Conservation (phyloP, 2,329 filamentous ascomycete genomes). For the Trichoderma cornu-damae region DNA sequence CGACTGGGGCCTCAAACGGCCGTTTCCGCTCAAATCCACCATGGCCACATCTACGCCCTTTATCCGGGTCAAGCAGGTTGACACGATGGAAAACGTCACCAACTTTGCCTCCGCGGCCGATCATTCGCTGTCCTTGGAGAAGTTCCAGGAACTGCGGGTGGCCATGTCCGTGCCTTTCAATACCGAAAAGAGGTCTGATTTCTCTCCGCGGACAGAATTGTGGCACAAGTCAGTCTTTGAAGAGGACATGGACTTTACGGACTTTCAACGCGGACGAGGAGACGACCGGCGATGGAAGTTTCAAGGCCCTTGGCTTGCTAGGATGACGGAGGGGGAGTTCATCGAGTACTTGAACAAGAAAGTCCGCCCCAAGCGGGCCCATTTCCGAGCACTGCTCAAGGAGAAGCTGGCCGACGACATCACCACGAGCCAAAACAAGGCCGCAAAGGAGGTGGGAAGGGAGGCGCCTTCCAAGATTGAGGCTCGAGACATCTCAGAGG, state of each 20-base stretch:
- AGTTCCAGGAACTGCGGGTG: slow-evolving; percentile 78
- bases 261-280: slow-evolving; percentile 32
- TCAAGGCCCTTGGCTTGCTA: slow-evolving; percentile 60
- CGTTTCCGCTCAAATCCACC: slow-evolving; percentile 72
- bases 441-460: slow-evolving; percentile 38
- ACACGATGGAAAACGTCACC: slow-evolving; percentile 82
- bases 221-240: slow-evolving; percentile 55
- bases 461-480: slow-evolving; percentile 28
- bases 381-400: slow-evolving; percentile 53
- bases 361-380: slow-evolving; percentile 48
- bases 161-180: slow-evolving; percentile 55
- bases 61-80: slow-evolving; percentile 70
- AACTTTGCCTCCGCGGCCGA: slow-evolving; percentile 81
- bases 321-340: slow-evolving; percentile 57
- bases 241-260: slow-evolving; percentile 51
- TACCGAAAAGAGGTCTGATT: slow-evolving; percentile 19
- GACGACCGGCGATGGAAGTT: slow-evolving; percentile 60
- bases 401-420: slow-evolving; percentile 44
- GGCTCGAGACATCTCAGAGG: slow-evolving; percentile 42
- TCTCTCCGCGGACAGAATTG: slow-evolving; percentile 20
- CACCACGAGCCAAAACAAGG: slow-evolving; percentile 34
- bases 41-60: slow-evolving; percentile 67
- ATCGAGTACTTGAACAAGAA: slow-evolving; percentile 48
- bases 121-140: slow-evolving; percentile 72
- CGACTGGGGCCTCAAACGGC: slow-evolving; percentile 89